These are phyloP conservation scores for Orbilia ellipsospora DNA, from an alignment of 2,329 filamentous ascomycete species.

Conservation along the genomic window DNA sequence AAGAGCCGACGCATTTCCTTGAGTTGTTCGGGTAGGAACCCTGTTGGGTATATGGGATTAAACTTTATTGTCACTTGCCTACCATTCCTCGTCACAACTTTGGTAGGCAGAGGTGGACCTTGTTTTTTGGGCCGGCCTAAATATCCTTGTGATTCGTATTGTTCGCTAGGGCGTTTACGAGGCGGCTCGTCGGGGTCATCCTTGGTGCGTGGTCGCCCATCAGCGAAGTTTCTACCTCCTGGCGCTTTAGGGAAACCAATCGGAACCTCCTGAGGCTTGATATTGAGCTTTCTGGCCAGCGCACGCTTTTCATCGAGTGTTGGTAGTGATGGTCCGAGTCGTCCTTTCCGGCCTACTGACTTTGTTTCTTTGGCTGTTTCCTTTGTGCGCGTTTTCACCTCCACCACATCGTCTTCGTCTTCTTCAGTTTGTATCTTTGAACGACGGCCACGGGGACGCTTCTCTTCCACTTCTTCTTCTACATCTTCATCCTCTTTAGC, in stretches of 20 bases:
- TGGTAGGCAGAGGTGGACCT: constrained; percentile 16
- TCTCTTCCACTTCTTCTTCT: too few relatives aligned
- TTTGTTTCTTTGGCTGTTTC: constrained; percentile 11
- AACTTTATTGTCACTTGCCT: constrained; percentile 17
- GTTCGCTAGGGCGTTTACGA: neutral
- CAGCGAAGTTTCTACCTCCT: constrained; percentile 1
- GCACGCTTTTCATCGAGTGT: constrained; percentile 4
- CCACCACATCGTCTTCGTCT: too few relatives aligned
- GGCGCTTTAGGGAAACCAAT: constrained; percentile 20
- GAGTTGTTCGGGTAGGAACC: constrained; percentile 1
- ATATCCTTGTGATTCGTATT: neutral
- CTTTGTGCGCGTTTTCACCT: neutral
- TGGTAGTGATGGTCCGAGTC: neutral
- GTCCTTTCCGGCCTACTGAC: neutral
- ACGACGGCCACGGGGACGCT: too few relatives aligned
- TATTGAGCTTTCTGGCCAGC: constrained; percentile 9
- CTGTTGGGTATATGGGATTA: neutral
- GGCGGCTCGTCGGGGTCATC: constrained; percentile 1
- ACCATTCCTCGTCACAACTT: constrained; percentile 18
- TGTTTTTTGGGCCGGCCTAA: constrained; percentile 3
- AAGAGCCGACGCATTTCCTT: neutral
- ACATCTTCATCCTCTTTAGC: too few relatives aligned
- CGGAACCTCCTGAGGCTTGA: constrained; percentile 4
- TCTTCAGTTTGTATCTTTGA: too few relatives aligned
- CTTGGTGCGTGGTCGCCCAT: neutral